Conservation (phyloP, 768 basidiomycete genomes). For the Pulveroboletus sp. region DNA sequence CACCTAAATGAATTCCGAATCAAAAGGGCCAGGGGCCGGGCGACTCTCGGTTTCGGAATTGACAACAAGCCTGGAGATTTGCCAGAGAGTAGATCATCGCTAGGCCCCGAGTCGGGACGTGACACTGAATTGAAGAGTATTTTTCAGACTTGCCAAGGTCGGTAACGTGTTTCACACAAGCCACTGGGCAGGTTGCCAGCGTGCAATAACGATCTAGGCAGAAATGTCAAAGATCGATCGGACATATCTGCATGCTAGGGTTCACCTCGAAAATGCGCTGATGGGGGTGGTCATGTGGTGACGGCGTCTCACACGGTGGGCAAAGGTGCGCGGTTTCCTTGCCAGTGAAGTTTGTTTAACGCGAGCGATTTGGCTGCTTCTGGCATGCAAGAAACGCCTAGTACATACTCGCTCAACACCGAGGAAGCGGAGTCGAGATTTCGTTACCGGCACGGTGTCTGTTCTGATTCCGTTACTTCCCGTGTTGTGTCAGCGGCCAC, state of each 20-base stretch:
- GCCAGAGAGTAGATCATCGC: too few relatives aligned
- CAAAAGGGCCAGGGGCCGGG: too few relatives aligned
- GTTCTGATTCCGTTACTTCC: constrained; percentile 12
- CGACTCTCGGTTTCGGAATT: too few relatives aligned
- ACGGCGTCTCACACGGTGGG: neutral
- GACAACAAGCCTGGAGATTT: too few relatives aligned
- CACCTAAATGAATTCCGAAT: too few relatives aligned
- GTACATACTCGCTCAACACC: neutral
- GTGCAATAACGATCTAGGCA: too few relatives aligned
- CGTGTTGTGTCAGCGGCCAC: constrained; percentile 1
- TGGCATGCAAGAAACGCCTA: neutral
- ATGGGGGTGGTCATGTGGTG: constrained; percentile 16
- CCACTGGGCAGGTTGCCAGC: too few relatives aligned
- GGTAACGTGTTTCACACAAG: too few relatives aligned
- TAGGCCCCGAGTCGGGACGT: too few relatives aligned
- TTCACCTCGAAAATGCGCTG: neutral
- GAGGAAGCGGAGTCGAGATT: constrained; percentile 1
- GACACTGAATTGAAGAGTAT: too few relatives aligned
- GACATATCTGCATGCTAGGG: neutral
- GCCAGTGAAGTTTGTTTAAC: neutral
- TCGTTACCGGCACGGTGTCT: constrained; percentile 4
- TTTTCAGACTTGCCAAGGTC: too few relatives aligned
- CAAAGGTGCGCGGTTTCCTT: too few relatives aligned
- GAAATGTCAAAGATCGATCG: neutral
- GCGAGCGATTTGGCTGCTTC: neutral